phyloP scores from a whole-genome alignment of 2,329 filamentous ascomycete species.

The Scortechinia acanthostroma region DNA sequence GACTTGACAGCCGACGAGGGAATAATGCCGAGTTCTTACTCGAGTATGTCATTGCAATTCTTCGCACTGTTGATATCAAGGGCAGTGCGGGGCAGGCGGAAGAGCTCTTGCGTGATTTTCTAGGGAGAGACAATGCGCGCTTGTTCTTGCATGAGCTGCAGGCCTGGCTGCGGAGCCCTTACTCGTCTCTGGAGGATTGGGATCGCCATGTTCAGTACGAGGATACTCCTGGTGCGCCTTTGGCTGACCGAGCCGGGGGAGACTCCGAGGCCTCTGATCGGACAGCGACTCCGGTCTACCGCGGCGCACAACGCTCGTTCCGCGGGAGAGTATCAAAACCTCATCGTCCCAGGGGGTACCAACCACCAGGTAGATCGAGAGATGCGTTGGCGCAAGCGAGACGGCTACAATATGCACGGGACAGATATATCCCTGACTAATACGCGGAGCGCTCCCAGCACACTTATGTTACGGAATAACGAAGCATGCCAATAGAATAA shows the following conservation, averaged over 20 bases:
- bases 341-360: slow-evolving; percentile 7
- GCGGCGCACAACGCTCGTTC: background rate
- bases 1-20: slow-evolving; percentile 24
- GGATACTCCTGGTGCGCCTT: background rate
- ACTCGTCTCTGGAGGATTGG: slow-evolving; percentile 45
- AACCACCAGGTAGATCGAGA: slow-evolving; percentile 6
- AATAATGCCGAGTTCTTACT: slow-evolving; percentile 52
- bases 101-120: slow-evolving; percentile 46
- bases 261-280: background rate
- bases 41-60: slow-evolving; percentile 51
- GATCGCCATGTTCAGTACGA: slow-evolving; percentile 51
- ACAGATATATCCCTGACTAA: slow-evolving; percentile 22
- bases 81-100: slow-evolving; percentile 50
- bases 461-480: too few species aligned
- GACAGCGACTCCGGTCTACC: background rate
- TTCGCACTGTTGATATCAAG: slow-evolving; percentile 51
- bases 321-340: slow-evolving; percentile 10
- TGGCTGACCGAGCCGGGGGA: background rate
- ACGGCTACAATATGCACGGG: slow-evolving; percentile 16
- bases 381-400: slow-evolving; percentile 10
- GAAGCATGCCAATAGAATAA: too few species aligned
- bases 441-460: too few species aligned
- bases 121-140: slow-evolving; percentile 45
- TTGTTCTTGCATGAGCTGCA: slow-evolving; percentile 55
- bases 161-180: slow-evolving; percentile 54